These are phyloP conservation scores for Carex myosuroides DNA, from an alignment of 176 grass and related monocot genomes.

Conservation along the genomic window DNA sequence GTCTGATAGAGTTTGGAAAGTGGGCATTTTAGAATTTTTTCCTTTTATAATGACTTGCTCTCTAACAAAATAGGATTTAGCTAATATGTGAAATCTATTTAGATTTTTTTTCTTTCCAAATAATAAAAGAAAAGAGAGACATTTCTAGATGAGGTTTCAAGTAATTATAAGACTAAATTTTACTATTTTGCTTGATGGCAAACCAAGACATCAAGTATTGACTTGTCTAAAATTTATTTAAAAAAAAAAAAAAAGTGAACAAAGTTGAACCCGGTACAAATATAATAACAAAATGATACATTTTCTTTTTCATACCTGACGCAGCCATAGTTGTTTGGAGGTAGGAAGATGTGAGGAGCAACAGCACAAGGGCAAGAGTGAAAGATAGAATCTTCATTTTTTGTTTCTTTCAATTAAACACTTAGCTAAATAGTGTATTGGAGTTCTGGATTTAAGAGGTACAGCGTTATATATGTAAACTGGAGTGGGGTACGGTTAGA, in stretches of 20 bases:
- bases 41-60: neutral
- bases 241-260: neutral
- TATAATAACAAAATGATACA: neutral
- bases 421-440: neutral
- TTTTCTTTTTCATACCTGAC: constrained; percentile 23
- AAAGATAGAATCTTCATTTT: constrained; percentile 25
- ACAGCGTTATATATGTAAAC: neutral
- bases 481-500: neutral
- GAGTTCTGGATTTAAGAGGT: neutral
- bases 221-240: neutral
- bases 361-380: constrained; percentile 16
- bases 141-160: neutral
- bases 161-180: neutral
- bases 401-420: neutral
- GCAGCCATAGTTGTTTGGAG: constrained; percentile 22
- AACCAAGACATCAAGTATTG: neutral
- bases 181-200: neutral
- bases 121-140: neutral
- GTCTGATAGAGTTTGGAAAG: neutral
- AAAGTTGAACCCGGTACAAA: neutral
- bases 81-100: neutral
- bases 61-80: neutral
- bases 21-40: neutral
- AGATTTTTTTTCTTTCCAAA: neutral
- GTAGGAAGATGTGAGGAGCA: constrained; percentile 31